Conservation (phyloP, 192 early-diverging fungal genomes). For the Coemansia sp. region DNA sequence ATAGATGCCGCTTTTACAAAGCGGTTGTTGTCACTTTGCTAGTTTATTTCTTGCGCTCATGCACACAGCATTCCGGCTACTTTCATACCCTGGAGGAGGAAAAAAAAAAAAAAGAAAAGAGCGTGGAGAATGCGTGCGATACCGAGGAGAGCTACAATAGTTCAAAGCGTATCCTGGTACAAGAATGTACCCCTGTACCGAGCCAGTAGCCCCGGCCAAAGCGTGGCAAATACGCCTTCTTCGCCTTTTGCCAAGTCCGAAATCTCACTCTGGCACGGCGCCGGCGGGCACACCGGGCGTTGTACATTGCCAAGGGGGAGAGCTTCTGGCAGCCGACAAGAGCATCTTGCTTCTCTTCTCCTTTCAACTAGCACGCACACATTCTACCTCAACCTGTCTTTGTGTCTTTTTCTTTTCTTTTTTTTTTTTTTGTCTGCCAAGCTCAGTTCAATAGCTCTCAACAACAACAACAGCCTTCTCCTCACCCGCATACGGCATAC, state of each 20-base stretch:
- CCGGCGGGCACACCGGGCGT: background rate
- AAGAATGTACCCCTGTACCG: background rate
- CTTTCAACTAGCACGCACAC: background rate
- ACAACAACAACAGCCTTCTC: background rate
- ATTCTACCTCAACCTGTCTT: background rate
- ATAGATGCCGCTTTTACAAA: background rate
- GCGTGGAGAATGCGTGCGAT: slow-evolving; percentile 1
- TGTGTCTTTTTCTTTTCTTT: background rate
- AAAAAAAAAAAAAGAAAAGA: background rate
- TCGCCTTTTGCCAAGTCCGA: background rate
- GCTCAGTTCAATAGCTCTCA: background rate
- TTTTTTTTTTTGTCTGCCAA: background rate
- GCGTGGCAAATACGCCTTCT: background rate
- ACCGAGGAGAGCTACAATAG: background rate
- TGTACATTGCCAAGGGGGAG: background rate
- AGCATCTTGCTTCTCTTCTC: background rate
- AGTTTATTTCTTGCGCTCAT: too few species aligned
- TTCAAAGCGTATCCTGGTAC: background rate
- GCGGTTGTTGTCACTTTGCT: background rate
- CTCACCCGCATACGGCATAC: slow-evolving; percentile 11
- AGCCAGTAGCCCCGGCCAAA: background rate
- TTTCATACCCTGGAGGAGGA: background rate
- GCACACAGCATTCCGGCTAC: background rate
- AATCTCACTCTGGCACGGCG: background rate
- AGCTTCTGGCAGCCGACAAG: background rate